Conservation (phyloP, 352 stramenopile genomes). For the Phytopythium vexans region DNA sequence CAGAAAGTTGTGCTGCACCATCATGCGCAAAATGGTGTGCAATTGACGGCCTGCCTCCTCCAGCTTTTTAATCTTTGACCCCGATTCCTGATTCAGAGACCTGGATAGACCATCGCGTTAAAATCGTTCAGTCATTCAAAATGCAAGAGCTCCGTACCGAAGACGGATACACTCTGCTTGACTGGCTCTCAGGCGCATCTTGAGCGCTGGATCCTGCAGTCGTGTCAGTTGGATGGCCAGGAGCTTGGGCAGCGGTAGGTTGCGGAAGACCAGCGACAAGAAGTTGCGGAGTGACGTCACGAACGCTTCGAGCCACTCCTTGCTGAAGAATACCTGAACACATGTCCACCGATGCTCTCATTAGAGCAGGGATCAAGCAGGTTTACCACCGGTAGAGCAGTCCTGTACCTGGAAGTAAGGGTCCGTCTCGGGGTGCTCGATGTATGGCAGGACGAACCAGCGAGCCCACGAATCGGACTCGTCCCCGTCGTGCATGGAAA, state of each 20-base stretch:
- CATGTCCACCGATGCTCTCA: constrained; percentile 7
- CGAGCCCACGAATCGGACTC: constrained; percentile 57
- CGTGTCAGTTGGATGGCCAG: constrained; percentile 69
- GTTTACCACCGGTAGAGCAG: constrained; percentile 11
- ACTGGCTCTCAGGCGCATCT: constrained; percentile 63
- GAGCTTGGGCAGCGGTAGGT: constrained; percentile 69
- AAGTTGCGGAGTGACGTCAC: constrained; percentile 80
- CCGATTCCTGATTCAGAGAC: constrained; percentile 45
- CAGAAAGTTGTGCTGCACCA: constrained; percentile 68
- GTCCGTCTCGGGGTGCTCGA: constrained; percentile 67
- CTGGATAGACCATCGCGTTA: constrained; percentile 3
- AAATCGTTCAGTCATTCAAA: background rate
- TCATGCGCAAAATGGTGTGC: constrained; percentile 50
- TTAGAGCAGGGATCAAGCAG: background rate
- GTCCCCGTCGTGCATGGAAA: constrained; percentile 13
- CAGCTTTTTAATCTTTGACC: constrained; percentile 52
- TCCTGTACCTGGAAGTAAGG: constrained; percentile 48
- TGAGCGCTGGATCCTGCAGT: constrained; percentile 65
- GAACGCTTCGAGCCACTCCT: constrained; percentile 69
- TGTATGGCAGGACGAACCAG: constrained; percentile 83
- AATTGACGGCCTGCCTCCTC: constrained; percentile 60
- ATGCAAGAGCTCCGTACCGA: constrained; percentile 14
- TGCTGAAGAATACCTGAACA: constrained; percentile 49
- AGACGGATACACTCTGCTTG: constrained; percentile 72
- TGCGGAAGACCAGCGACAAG: constrained; percentile 70